These are phyloP conservation scores for Sclerospora graminicola DNA, from an alignment of 352 stramenopile species.

Conservation along the genomic window DNA sequence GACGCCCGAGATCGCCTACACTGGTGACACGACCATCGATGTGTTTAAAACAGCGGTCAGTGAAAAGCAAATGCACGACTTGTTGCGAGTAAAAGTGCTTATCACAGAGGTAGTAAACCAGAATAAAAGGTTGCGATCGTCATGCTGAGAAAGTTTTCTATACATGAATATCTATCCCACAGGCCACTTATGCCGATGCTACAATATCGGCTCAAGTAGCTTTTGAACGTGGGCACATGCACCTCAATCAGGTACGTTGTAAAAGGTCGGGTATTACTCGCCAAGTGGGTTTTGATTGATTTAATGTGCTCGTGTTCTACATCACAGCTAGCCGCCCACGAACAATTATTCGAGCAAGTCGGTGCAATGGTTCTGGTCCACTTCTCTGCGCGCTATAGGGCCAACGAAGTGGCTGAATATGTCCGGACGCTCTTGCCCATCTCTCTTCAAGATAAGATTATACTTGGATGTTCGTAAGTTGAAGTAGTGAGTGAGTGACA, in stretches of 20 bases:
- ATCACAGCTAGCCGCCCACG: conserved; percentile 35
- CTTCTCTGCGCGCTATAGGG: conserved; percentile 56
- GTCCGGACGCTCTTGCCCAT: conserved; percentile 23
- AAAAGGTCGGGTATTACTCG: no score
- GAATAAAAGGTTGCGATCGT: background rate
- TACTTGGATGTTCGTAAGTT: conserved; percentile 18
- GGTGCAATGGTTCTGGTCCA: conserved; percentile 57
- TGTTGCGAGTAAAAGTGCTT: conserved; percentile 54
- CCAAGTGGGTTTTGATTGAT: conserved; percentile 2
- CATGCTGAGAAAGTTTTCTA: conserved; percentile 4
- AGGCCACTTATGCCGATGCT: conserved; percentile 62
- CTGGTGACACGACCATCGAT: conserved; percentile 63
- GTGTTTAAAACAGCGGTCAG: conserved; percentile 26
- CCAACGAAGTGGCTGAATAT: conserved; percentile 21
- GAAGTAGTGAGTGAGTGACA: background rate
- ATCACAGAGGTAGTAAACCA: conserved; percentile 57
- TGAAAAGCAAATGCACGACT: conserved; percentile 23
- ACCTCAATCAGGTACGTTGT: conserved; percentile 52
- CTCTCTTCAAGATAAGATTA: conserved; percentile 34
- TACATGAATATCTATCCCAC: conserved; percentile 1
- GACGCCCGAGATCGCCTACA: conserved; percentile 69
- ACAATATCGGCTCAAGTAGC: conserved; percentile 37
- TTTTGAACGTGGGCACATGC: conserved; percentile 48
- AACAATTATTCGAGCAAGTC: conserved; percentile 38
- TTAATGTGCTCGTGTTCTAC: conserved; percentile 1